A percentile compares a stretch with the other conserved stretches of the same genome.
Evolutionary conservation across 2,329 filamentous ascomycete species (phyloP).

Genomic region (Parascedosporium putredinis): DNA sequence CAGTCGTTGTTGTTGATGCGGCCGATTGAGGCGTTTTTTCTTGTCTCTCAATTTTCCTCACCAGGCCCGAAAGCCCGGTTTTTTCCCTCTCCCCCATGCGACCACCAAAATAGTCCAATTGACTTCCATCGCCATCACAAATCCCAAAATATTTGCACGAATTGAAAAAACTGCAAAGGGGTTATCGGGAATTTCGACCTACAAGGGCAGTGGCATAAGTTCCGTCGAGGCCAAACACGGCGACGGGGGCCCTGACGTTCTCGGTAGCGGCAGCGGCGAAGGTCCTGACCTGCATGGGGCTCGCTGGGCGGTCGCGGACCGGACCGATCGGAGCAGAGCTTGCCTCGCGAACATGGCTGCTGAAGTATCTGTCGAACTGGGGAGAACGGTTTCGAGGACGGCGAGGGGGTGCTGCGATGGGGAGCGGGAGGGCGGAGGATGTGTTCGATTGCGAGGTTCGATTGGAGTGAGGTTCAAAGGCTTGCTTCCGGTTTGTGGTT

Average conservation of each 20-base stretch:
- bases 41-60: background rate
- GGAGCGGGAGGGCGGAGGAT: conserved; percentile 12
- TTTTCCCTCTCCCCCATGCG: background rate
- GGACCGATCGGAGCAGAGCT: conserved; percentile 42
- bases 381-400: conserved; percentile 10
- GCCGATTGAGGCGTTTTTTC: background rate
- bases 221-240: conserved; percentile 91
- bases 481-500: conserved; percentile 5
- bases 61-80: background rate
- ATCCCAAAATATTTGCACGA: no score
- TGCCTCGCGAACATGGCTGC: conserved; percentile 50
- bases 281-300: conserved; percentile 53
- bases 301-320: conserved; percentile 51
- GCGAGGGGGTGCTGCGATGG: conserved; percentile 16
- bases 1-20: background rate
- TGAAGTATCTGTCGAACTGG: conserved; percentile 14
- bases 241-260: conserved; percentile 72
- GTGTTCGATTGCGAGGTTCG: conserved; percentile 10
- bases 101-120: background rate
- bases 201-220: conserved; percentile 98
- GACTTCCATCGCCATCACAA: background rate
- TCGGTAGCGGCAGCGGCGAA: conserved; percentile 64
- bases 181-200: conserved; percentile 29
- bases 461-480: conserved; percentile 13
- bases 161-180: background rate